Base-by-base conservation (phyloP, 2,329 filamentous ascomycete genomes). In the Alternaria panax region DNA sequence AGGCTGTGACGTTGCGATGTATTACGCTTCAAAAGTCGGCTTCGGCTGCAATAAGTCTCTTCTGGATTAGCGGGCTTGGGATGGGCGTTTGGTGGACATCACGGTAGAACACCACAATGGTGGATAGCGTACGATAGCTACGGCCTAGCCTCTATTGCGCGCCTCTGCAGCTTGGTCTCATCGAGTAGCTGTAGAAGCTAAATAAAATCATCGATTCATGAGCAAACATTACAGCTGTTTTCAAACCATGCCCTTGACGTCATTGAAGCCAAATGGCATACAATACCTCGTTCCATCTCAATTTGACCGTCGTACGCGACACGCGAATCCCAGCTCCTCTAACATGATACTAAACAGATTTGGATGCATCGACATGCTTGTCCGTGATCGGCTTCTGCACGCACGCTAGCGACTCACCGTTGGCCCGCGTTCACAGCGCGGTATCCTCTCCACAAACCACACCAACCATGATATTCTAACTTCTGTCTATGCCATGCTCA, bases 21-120 rank as follows among this genome's bases (percentile, higher is more conserved):
- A 25, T 41, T 45, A 20, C 45, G 34, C 32, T 42, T 43, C 20
- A 12, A 25, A 42, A 54, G 16, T 16, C 38, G 27, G 54, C 30
- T 22, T 48, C 14, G 32, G 57, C 51, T 62, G 50, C 30, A 41
- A 51, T 24, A 58, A 51, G 59, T 62, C 43, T 62, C 59, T 61
- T 65, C 65, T 67, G 59, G 57, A 64, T 70, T 71, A 70, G 69
- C 69, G 68, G 69, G 69, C 66, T 67, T 70, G 59, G 61, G 52
- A 54, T 36, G 58, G 59, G 58, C 58, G 59, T 63, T 71, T 69
- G 68, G 65, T 67, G 67, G 66, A 64, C 61, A 67, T 65, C 59
- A 64, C 41, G 52, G 61, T 38, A 64, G 60, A 63, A 54, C 40
- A 51, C 51, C 51, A 48, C 38, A 34, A 46, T 46, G 51, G 45